Evolutionary conservation across 2,329 filamentous ascomycete genomes (phyloP).

Genomic region (Lecanicillium sp.): DNA sequence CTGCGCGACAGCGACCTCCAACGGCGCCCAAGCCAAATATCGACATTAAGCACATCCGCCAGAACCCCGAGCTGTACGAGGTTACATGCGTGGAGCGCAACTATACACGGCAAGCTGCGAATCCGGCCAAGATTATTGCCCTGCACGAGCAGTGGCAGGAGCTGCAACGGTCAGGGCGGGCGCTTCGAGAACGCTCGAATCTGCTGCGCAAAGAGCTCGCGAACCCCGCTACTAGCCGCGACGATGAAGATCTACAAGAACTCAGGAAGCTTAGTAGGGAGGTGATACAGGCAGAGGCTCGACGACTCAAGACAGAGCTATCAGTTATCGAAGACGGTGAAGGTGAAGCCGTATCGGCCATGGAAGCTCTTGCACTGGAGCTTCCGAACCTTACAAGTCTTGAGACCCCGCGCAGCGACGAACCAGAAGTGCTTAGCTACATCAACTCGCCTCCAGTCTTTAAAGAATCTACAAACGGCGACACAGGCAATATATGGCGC

Average conservation of each 20-base stretch:
- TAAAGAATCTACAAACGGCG: constrained; percentile 18
- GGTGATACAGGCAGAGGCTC: constrained; percentile 54
- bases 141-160: constrained; percentile 50
- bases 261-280: constrained; percentile 33
- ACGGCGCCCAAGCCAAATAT: constrained; percentile 71
- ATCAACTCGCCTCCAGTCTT: constrained; percentile 63
- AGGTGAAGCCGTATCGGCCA: constrained; percentile 50
- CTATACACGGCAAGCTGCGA: constrained; percentile 51
- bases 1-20: constrained; percentile 41
- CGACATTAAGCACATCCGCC: constrained; percentile 84
- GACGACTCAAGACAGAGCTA: constrained; percentile 54
- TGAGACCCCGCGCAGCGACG: constrained; percentile 62
- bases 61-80: constrained; percentile 71
- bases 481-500: constrained; percentile 43
- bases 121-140: constrained; percentile 46
- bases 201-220: constrained; percentile 46
- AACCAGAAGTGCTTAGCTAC: constrained; percentile 60
- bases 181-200: constrained; percentile 59
- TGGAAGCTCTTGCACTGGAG: constrained; percentile 64
- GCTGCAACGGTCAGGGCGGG: constrained; percentile 52
- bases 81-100: constrained; percentile 81
- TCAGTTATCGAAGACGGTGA: constrained; percentile 53
- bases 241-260: constrained; percentile 30
- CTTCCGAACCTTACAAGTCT: constrained; percentile 81
- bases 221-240: constrained; percentile 38